These are phyloP conservation scores for Vicia faba DNA, from an alignment of 306 rosid genomes.

Conservation along the genomic window DNA sequence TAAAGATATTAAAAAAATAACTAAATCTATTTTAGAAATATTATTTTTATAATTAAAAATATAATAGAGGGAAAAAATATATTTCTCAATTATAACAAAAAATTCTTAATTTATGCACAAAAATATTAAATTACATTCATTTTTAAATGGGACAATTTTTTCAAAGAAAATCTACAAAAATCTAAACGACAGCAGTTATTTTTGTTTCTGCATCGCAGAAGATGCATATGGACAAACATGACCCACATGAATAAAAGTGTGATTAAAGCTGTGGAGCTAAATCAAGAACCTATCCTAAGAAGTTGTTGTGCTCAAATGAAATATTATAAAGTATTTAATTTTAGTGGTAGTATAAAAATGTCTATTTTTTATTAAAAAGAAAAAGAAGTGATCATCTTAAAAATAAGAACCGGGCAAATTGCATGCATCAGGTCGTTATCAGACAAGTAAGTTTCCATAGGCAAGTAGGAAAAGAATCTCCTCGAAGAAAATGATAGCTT, in stretches of 20 bases:
- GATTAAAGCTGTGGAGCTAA: constrained; percentile 29
- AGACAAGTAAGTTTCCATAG: not conserved
- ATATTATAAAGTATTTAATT: not conserved
- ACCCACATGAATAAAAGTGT: not conserved
- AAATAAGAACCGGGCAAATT: not conserved
- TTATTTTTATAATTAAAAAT: no score
- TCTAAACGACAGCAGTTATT: not conserved
- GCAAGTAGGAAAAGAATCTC: constrained; percentile 32
- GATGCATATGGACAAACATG: not conserved
- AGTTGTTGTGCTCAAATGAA: constrained; percentile 25
- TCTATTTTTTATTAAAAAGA: not conserved
- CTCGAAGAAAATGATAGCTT: not conserved
- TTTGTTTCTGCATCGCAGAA: not conserved
- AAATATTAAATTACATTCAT: no score
- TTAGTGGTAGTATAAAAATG: not conserved
- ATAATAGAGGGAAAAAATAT: no score
- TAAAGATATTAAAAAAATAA: no score
- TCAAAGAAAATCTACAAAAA: no score
- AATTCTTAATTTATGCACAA: no score
- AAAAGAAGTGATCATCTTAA: not conserved
- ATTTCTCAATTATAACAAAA: no score
- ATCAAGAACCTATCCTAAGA: constrained; percentile 34
- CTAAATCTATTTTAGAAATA: no score
- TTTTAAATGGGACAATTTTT: no score
- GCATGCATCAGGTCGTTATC: not conserved